Conservation (phyloP, 1,139 yeast genomes). For the Zygotorulaspora mrakii region DNA sequence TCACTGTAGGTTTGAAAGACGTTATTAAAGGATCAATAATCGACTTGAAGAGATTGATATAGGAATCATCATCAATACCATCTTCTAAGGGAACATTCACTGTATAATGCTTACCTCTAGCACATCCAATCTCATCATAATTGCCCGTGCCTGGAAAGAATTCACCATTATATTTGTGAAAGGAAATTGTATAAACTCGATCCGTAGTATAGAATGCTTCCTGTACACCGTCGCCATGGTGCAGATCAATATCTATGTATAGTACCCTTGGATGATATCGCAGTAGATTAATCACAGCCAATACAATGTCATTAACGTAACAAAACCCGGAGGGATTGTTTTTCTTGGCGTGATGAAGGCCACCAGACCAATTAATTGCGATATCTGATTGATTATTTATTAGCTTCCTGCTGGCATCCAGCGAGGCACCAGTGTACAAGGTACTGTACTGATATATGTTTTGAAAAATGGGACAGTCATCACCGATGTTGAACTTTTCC, state of each 20-base stretch:
- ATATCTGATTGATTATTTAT: slow-evolving; percentile 85
- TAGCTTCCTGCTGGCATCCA: slow-evolving; percentile 87
- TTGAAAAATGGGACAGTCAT: slow-evolving; percentile 96
- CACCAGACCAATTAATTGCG: slow-evolving; percentile 97
- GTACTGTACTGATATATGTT: slow-evolving; percentile 87
- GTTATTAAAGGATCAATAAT: slow-evolving; percentile 84
- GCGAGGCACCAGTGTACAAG: slow-evolving; percentile 85
- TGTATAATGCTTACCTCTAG: slow-evolving; percentile 80
- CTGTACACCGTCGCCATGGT: slow-evolving; percentile 98
- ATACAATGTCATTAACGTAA: slow-evolving; percentile 89
- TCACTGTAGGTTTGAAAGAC: slow-evolving; percentile 82
- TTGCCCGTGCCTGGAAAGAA: slow-evolving; percentile 97
- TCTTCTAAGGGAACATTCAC: slow-evolving; percentile 92
- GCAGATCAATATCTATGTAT: slow-evolving; percentile 92
- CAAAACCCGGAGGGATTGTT: slow-evolving; percentile 94
- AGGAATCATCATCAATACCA: slow-evolving; percentile 93
- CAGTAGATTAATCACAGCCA: slow-evolving; percentile 76
- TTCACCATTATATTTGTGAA: slow-evolving; percentile 93
- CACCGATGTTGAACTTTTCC: slow-evolving; percentile 87
- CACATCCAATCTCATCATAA: slow-evolving; percentile 80
- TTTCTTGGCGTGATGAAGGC: slow-evolving; percentile 94
- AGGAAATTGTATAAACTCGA: slow-evolving; percentile 90
- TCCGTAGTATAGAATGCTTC: slow-evolving; percentile 96
- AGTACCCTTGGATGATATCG: slow-evolving; percentile 87
- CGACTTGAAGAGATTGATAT: slow-evolving; percentile 70